Evolutionary conservation across 129 eudicot species (phyloP), one percentile per base, ranked within the genome.

Genomic region (Chrysanthemum seticuspe): DNA sequence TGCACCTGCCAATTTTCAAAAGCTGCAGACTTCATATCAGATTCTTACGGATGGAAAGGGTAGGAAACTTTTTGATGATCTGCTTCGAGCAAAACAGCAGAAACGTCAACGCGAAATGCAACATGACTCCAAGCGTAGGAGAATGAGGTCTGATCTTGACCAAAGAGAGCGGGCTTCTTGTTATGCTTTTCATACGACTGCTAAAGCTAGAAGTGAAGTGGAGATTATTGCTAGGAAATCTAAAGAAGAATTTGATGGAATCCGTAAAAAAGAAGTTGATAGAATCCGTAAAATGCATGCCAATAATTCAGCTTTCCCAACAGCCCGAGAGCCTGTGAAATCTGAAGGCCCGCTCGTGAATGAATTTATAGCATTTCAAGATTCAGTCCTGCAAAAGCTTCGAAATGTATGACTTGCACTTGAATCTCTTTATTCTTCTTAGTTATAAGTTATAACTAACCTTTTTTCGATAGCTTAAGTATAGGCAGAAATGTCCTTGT

Each of bases 141-240:
- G 51, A 40, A 87, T 81, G 96, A 84, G 87, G 90, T 89, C 98
- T 0, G 98, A 88, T 72, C 87, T 94, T 45, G 96, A 90, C 54
- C 85, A 81, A 80, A 81, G 98, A 85, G 98, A 94, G 71, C 82
- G 83, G 2, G 68, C 76, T n/a, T 82, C 86, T 59, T 90, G 5
- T 34, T 4, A 81, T 81, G 73, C 69, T 49, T 77, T 76, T 45
- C 89, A 81, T 71, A 78, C 88, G 5, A 62, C 51, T 63, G 54
- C 74, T 51, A 79, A 68, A 70, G 85, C 86, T 75, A 79, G 60
- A 67, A 76, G 80, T 5, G 92, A 86, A 80, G 97, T 86, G 60
- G 93, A 90, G 15, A 79, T 56, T 15, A 94, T 88, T 36, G 59
- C 83, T 64, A 81, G 84, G 68, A 79, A 83, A 49, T 79, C 87